Evolutionary conservation across 2,329 filamentous ascomycete genomes (phyloP).

Genomic region (Aciculosporium take): DNA sequence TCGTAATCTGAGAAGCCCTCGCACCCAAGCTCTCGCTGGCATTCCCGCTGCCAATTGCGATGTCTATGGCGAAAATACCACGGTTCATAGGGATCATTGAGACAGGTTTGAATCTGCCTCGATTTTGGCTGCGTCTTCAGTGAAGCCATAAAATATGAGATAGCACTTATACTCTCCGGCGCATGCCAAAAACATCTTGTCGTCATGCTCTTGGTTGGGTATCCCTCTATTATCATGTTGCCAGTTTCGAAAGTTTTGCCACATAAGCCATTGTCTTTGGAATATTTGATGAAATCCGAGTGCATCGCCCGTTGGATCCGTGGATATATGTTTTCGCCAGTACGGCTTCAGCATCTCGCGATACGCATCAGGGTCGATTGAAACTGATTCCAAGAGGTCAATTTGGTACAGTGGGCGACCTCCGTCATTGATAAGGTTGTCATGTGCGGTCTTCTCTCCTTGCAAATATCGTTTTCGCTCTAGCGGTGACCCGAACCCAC

Average conservation of each 20-base stretch:
- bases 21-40: conserved; percentile 8
- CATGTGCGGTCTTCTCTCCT: conserved; percentile 12
- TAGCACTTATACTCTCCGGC: conserved; percentile 5
- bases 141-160: background rate
- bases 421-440: conserved; percentile 17
- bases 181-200: conserved; percentile 8
- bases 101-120: conserved; percentile 6
- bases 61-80: conserved; percentile 5
- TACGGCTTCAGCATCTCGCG: conserved; percentile 15
- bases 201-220: conserved; percentile 5
- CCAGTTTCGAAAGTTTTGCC: conserved; percentile 18
- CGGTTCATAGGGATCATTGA: background rate
- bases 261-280: conserved; percentile 13
- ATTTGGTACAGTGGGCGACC: conserved; percentile 18
- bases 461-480: background rate
- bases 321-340: conserved; percentile 5
- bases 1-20: conserved; percentile 13
- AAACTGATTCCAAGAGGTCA: conserved; percentile 13
- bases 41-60: conserved; percentile 4
- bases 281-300: conserved; percentile 9
- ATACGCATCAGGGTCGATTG: conserved; percentile 11
- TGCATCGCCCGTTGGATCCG: background rate
- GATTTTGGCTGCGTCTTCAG: conserved; percentile 1
- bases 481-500: conserved; percentile 1
- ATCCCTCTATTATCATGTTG: conserved; percentile 15